Base-by-base conservation (phyloP, 352 stramenopile species). In the Poterioochromonas sp. region DNA sequence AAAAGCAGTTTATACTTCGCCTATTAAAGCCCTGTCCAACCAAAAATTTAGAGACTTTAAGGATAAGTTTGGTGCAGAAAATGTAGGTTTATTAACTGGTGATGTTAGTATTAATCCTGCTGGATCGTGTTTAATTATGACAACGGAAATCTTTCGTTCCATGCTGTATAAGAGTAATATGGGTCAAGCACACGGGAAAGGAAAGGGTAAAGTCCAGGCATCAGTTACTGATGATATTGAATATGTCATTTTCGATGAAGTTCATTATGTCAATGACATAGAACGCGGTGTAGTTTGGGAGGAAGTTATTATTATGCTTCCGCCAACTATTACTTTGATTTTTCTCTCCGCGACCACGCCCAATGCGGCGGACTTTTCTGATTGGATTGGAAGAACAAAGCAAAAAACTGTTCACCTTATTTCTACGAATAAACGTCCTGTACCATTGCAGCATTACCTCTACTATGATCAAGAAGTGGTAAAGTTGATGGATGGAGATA, bases 331-430 rank as follows among this genome's bases (percentile, higher is more conserved):
- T 15, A 94, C 93, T 40, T 91, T 99, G 83, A 93, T 99, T 12
- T 99, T 99, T 83, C 83, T 99, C 0, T 98, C 93, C n/a, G 96
- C 96, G 11, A 99, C 96, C 22, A 98, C 94, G 47, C 95, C 94
- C 20, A 99, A 99, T 81, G 96, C 96, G 69, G 89, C 97, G 76
- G 94, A 99, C 83, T 99, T 99, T 79, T 96, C 91, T 20, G 94
- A 98, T 80, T 99, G 96, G 96, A 98, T 99, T 79, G 95, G 94
- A 5, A 87, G 93, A 37, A 98, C 92, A 0, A 98, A 98, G 85
- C 90, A 92, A 70, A 89, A 91, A 76, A 92, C 93, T 44, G 96
- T 99, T 77, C 92, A 98, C 83, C 95, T 99, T 1, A 96, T 99
- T 78, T 92, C 89, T 34, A 99, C 96, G 0, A 87, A 92, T 76